phyloP scores from a whole-genome alignment of 129 eudicot genomes.

The Tagetes patula region DNA sequence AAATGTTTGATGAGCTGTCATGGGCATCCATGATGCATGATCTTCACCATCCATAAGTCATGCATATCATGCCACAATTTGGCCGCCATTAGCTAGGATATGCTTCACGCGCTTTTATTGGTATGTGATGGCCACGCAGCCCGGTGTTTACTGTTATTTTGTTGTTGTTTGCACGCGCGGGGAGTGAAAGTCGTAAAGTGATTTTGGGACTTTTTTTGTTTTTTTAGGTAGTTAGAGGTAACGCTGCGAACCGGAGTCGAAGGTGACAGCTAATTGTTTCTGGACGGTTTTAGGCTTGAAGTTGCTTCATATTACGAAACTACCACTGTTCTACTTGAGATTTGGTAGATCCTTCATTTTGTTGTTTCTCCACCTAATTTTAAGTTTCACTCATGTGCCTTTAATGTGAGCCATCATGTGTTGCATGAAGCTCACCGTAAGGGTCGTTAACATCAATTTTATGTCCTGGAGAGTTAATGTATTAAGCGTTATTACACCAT shows the following conservation, averaged over 20 bases:
- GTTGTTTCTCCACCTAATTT: too few species aligned
- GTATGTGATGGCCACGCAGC: neutral
- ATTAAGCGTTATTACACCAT: too few species aligned
- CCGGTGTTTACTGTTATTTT: too few species aligned
- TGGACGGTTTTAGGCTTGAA: slow-evolving; percentile 17
- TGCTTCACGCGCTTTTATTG: neutral
- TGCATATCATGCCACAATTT: slow-evolving; percentile 42
- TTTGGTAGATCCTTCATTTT: neutral
- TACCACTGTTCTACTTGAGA: slow-evolving; percentile 12
- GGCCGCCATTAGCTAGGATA: slow-evolving; percentile 24
- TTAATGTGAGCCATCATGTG: too few species aligned
- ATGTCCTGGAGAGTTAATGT: too few species aligned
- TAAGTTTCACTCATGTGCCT: too few species aligned
- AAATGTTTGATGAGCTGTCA: slow-evolving; percentile 43
- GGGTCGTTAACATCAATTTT: too few species aligned
- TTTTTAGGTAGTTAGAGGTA: slow-evolving; percentile 28
- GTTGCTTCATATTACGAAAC: neutral
- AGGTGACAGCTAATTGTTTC: slow-evolving; percentile 29
- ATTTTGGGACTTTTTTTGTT: slow-evolving; percentile 12
- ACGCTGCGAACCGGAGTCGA: slow-evolving; percentile 43
- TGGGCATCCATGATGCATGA: slow-evolving; percentile 41
- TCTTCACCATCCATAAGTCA: slow-evolving; percentile 38
- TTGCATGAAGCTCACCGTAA: too few species aligned
- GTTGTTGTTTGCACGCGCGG: neutral
- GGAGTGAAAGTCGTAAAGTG: neutral